Conservation (phyloP, 106 monocot genomes). For the Gastrodia elata region DNA sequence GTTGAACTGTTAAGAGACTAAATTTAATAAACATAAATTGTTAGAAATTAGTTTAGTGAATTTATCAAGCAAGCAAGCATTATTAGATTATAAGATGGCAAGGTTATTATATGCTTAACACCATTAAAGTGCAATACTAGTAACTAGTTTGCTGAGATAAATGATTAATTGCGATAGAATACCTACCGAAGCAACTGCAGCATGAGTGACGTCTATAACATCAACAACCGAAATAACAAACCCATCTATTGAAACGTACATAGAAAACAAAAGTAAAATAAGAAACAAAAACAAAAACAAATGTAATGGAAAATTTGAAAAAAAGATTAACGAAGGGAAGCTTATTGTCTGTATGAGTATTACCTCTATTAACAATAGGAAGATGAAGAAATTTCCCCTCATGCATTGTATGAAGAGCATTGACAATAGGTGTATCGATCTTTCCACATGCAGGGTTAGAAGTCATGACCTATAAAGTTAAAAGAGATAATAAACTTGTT, state of each 20-base stretch:
- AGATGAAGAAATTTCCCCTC: conserved; percentile 57
- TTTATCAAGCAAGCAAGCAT: background rate
- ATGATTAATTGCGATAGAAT: background rate
- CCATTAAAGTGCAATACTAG: background rate
- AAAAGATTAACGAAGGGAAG: background rate
- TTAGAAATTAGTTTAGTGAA: too few relatives aligned
- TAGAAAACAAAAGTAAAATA: background rate
- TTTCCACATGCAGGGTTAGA: conserved; percentile 39
- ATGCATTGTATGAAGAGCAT: conserved; percentile 55
- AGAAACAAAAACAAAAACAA: background rate
- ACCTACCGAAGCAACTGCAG: conserved; percentile 41
- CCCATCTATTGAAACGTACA: conserved; percentile 37
- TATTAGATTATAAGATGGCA: background rate
- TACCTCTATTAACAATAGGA: conserved; percentile 50
- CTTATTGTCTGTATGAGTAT: background rate
- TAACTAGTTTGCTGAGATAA: background rate
- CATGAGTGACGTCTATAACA: conserved; percentile 26
- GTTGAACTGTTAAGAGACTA: too few relatives aligned
- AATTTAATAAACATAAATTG: background rate
- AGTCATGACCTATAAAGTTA: conserved; percentile 37
- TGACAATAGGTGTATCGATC: conserved; percentile 41
- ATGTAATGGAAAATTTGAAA: background rate
- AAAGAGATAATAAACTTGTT: background rate
- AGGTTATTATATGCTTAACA: background rate
- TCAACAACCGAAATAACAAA: conserved; percentile 53